Conservation (phyloP, 2,329 filamentous ascomycete genomes). For the Colletotrichum coccodes region DNA sequence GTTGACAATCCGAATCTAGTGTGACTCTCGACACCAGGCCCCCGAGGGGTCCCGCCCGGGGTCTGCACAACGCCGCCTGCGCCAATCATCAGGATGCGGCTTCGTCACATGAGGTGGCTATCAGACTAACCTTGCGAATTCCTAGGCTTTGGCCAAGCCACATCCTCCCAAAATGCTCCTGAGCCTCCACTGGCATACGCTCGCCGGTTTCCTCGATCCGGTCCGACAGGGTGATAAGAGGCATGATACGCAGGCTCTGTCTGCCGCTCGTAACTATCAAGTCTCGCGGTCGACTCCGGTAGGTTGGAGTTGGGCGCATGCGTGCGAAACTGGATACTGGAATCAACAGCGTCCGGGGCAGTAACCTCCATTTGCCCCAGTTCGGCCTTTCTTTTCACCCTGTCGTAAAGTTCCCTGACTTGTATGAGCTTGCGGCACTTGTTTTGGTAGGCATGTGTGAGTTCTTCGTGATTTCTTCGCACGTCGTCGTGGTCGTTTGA, state of each 20-base stretch:
- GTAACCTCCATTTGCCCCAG: constrained; percentile 65
- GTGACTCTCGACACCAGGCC: constrained; percentile 41
- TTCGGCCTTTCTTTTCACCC: constrained; percentile 65
- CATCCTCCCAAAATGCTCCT: background rate
- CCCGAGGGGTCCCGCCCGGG: constrained; percentile 36
- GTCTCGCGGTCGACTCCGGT: background rate
- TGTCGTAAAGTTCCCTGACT: constrained; percentile 73
- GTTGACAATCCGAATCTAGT: constrained; percentile 40
- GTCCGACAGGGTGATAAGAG: background rate
- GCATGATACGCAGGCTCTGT: background rate
- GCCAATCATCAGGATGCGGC: background rate
- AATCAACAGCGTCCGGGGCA: constrained; percentile 52
- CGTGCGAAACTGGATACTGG: background rate
- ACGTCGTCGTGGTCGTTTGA: constrained; percentile 71
- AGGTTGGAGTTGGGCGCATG: background rate
- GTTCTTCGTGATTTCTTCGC: constrained; percentile 77
- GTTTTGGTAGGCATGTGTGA: constrained; percentile 73
- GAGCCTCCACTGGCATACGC: background rate
- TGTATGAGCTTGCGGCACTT: constrained; percentile 77
- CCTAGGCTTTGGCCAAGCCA: constrained; percentile 22
- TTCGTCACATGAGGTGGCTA: background rate
- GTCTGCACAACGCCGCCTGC: constrained; percentile 44
- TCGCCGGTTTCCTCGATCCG: background rate
- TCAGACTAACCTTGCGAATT: constrained; percentile 34
- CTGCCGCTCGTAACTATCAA: constrained; percentile 4